Evolutionary conservation across 345 rosid genomes (phyloP).

Genomic region (Geranium rotundifolium): DNA sequence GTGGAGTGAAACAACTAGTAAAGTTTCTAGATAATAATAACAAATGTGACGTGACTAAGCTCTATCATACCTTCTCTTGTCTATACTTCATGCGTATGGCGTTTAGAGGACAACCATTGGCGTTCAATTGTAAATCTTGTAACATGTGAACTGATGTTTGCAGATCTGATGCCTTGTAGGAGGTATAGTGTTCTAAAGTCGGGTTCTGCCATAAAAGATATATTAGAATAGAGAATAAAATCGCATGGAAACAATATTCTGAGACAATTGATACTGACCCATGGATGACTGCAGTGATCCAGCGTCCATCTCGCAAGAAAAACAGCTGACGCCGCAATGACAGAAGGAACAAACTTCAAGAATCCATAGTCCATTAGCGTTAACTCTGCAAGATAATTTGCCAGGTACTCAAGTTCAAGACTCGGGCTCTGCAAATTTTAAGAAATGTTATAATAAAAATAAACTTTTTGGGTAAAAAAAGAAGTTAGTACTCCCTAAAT

Average conservation of each 20-base stretch:
- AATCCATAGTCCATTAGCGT: slow-evolving; percentile 54
- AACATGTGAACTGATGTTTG: slow-evolving; percentile 39
- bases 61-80: slow-evolving; percentile 46
- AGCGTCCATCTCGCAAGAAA: slow-evolving; percentile 90
- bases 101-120: slow-evolving; percentile 48
- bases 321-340: slow-evolving; percentile 81
- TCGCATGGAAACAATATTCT: not conserved
- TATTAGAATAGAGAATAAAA: not conserved
- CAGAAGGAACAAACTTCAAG: slow-evolving; percentile 65
- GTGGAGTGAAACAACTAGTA: no score
- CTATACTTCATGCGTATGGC: slow-evolving; percentile 63
- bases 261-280: slow-evolving; percentile 36
- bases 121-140: slow-evolving; percentile 60
- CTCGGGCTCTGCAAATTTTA: slow-evolving; percentile 50
- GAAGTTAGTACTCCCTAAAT: not conserved
- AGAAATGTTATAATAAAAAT: not conserved
- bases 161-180: slow-evolving; percentile 54
- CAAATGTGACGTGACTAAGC: not conserved
- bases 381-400: slow-evolving; percentile 72
- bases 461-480: not conserved
- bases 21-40: no score
- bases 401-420: slow-evolving; percentile 62
- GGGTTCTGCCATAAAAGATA: slow-evolving; percentile 33
- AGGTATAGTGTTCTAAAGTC: slow-evolving; percentile 65
- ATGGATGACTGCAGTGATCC: slow-evolving; percentile 69